phyloP scores from a whole-genome alignment of 495 filamentous ascomycete genomes.

The Aspergillus conjunctus region DNA sequence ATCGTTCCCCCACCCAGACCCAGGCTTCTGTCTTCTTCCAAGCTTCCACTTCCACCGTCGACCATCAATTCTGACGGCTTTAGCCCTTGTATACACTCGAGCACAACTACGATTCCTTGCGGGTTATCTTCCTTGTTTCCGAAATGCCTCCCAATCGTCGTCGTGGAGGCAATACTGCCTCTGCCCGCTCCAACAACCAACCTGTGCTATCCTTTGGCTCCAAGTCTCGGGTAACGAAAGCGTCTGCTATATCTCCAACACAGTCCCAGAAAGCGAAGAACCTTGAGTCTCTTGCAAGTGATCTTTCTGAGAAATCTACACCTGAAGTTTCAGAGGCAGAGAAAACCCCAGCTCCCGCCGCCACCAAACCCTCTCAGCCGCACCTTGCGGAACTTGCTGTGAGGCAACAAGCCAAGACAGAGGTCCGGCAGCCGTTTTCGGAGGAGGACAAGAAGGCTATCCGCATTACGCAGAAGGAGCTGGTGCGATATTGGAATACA shows the following conservation, averaged over 20 bases:
- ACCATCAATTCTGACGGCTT: not conserved
- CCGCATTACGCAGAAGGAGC: slow-evolving; percentile 61
- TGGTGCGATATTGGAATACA: slow-evolving; percentile 70
- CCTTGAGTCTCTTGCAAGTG: slow-evolving; percentile 34
- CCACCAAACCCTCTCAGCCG: slow-evolving; percentile 35
- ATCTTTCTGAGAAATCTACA: slow-evolving; percentile 39
- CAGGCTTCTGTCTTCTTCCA: slow-evolving; percentile 4
- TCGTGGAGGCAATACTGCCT: slow-evolving; percentile 46
- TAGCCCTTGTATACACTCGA: not conserved
- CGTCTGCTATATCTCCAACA: slow-evolving; percentile 46
- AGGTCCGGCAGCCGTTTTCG: slow-evolving; percentile 45
- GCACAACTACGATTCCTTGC: no score
- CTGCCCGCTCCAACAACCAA: slow-evolving; percentile 51
- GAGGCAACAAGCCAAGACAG: slow-evolving; percentile 42
- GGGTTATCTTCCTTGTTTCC: not conserved
- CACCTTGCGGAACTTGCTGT: slow-evolving; percentile 54
- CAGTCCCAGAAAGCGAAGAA: slow-evolving; percentile 52
- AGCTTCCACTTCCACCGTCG: slow-evolving; percentile 1
- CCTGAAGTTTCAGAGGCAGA: slow-evolving; percentile 34
- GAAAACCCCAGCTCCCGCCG: slow-evolving; percentile 22
- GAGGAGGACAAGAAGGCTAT: slow-evolving; percentile 58
- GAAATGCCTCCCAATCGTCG: slow-evolving; percentile 73
- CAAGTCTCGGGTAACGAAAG: slow-evolving; percentile 72
- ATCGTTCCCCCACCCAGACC: slow-evolving; percentile 20
- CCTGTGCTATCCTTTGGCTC: slow-evolving; percentile 75